phyloP scores from a whole-genome alignment of 257 asterid genomes.

The Solanum phureja region DNA sequence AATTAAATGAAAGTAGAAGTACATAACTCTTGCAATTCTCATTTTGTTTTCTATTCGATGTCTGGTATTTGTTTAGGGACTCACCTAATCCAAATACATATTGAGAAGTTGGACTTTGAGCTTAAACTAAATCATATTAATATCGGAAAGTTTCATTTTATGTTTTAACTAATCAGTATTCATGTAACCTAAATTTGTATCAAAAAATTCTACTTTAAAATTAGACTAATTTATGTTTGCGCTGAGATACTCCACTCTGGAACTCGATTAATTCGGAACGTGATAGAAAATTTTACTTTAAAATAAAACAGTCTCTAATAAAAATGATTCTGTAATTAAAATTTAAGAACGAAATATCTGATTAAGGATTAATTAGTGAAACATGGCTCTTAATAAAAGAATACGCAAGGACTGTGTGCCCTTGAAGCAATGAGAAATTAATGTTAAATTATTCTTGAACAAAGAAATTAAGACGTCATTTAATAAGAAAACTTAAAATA shows the following conservation, averaged over 20 bases:
- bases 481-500: neutral
- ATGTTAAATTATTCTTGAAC: neutral
- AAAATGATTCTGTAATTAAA: neutral
- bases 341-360: rapidly evolving
- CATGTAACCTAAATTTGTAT: neutral
- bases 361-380: neutral
- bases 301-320: neutral
- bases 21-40: neutral
- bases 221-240: neutral
- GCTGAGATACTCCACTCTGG: neutral
- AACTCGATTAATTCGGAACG: no score
- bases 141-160: neutral
- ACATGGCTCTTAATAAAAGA: neutral
- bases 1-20: neutral
- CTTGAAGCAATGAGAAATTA: neutral
- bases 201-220: neutral
- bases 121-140: neutral
- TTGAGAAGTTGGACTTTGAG: neutral
- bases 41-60: neutral
- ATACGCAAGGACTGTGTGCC: neutral
- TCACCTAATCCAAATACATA: neutral
- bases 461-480: neutral
- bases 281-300: neutral
- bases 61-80: neutral
- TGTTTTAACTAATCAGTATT: neutral